phyloP scores from a whole-genome alignment of 768 basidiomycete species.

The Trametes cubensis region DNA sequence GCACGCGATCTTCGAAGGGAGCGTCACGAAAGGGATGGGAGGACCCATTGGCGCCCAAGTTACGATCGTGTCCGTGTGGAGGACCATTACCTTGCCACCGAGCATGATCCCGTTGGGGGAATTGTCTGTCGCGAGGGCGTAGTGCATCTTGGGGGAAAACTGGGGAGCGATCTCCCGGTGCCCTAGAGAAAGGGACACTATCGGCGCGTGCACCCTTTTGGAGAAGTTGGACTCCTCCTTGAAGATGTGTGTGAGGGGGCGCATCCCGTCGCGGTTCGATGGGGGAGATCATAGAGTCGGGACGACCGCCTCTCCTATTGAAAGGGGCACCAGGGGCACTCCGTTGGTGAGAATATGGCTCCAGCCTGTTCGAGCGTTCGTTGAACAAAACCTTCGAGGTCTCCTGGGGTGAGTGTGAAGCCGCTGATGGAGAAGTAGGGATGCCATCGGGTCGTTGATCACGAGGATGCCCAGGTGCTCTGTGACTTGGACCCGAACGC shows the following conservation, averaged over 20 bases:
- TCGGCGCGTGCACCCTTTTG: slow-evolving; percentile 48
- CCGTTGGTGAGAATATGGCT: slow-evolving; percentile 69
- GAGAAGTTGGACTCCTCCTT: slow-evolving; percentile 55
- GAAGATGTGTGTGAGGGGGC: slow-evolving; percentile 42
- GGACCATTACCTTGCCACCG: slow-evolving; percentile 8
- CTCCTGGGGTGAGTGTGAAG: slow-evolving; percentile 54
- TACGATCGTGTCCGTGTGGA: slow-evolving; percentile 7
- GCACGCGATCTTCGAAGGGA: slow-evolving; percentile 13
- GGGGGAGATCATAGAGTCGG: slow-evolving; percentile 42
- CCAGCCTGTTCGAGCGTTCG: slow-evolving; percentile 87
- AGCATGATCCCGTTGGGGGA: slow-evolving; percentile 25
- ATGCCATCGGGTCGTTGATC: slow-evolving; percentile 43
- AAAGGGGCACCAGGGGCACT: slow-evolving; percentile 37
- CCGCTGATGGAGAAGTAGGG: slow-evolving; percentile 39
- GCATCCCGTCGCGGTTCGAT: slow-evolving; percentile 53
- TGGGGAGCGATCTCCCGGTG: slow-evolving; percentile 26
- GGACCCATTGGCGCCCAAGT: slow-evolving; percentile 3
- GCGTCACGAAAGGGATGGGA: slow-evolving; percentile 15
- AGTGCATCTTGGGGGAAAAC: slow-evolving; percentile 18
- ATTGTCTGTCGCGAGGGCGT: slow-evolving; percentile 28
- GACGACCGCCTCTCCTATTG: slow-evolving; percentile 47
- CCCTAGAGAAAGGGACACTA: slow-evolving; percentile 18
- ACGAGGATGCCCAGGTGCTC: slow-evolving; percentile 38
- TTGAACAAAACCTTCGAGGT: slow-evolving; percentile 87
- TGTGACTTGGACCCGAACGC: slow-evolving; percentile 55